These are phyloP conservation scores for Exophiala alcalophila DNA, from an alignment of 2,329 filamentous ascomycete genomes.

Conservation along the genomic window DNA sequence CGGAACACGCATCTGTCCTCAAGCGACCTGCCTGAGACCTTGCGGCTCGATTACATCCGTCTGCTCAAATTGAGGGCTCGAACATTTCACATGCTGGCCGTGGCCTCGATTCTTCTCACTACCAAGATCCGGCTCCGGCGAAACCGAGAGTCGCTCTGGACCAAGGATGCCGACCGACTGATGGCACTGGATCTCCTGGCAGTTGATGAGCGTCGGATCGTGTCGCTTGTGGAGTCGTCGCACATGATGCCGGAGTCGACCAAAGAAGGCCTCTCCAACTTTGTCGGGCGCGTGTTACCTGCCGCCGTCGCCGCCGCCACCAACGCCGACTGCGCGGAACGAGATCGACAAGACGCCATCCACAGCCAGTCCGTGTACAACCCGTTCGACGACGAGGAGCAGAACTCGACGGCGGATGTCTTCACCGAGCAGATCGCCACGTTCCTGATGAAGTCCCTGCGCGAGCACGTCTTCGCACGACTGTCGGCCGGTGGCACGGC, in stretches of 20 bases:
- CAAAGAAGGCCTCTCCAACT: conserved; percentile 45
- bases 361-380: conserved; percentile 16
- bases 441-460: conserved; percentile 58
- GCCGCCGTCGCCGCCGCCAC: conserved; percentile 49
- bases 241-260: conserved; percentile 48
- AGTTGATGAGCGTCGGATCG: conserved; percentile 41
- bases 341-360: conserved; percentile 36
- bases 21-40: conserved; percentile 58
- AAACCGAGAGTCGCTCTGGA: conserved; percentile 63
- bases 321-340: conserved; percentile 23
- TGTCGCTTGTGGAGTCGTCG: conserved; percentile 48
- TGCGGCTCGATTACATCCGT: conserved; percentile 55
- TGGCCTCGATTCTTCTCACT: conserved; percentile 61
- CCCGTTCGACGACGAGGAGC: conserved; percentile 47
- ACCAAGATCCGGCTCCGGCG: conserved; percentile 65
- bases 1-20: conserved; percentile 50
- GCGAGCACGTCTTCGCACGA: conserved; percentile 53
- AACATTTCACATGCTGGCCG: conserved; percentile 57
- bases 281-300: conserved; percentile 52
- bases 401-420: conserved; percentile 35
- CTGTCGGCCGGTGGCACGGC: conserved; percentile 59
- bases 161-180: conserved; percentile 58
- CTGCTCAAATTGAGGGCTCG: conserved; percentile 53
- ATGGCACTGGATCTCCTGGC: conserved; percentile 45
- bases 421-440: conserved; percentile 61